Base-by-base conservation (phyloP, 2,329 filamentous ascomycete species). In the Fusarium buxicola region DNA sequence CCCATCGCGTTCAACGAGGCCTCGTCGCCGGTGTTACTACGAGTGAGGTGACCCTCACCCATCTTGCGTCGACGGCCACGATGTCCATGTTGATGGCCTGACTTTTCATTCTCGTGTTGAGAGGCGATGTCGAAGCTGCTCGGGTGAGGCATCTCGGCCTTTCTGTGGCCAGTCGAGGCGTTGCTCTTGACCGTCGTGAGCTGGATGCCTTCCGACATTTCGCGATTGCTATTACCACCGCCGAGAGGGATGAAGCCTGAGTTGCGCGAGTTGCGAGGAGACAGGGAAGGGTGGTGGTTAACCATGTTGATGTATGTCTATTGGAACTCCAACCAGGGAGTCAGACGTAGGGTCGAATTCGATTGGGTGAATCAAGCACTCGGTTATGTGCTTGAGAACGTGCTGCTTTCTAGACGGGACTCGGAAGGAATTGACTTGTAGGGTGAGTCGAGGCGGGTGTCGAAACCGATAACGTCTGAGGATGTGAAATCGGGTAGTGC, bases 1-100 rank as follows among this genome's bases (percentile, higher is more conserved):
- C 89, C 89, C 80, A 92, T 85, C 58, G 84, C 84, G 66, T 87
- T 91, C 62, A 91, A 76, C 28, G 81, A 80, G 28, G 84, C 74
- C 15, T 86, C 85, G 2, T 86, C 85, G 10, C 86, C 83, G 8
- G 80, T 83, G 57, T 79, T 79, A 15, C 76, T 73, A 30, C 83
- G 79, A 41, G 75, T 74, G 4, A 77, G 69, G 5, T 71, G 70
- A 7, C 75, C 74, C 21, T 79, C 72, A 38, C 76, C 75, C n/a
- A 77, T 72, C 72, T 80, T 83, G 56, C 84, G 80, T 45, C 85
- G 81, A 49, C 86, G 82, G 38, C 80, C 83, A 32, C 72, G 72
- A 27, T 72, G 63, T 58, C 76, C 53, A 54, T 69, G 62, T 64
- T 69, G 65, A 66, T 81, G 70, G 58, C 74, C 73, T 44, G 73